Percentiles rank a stretch among this genome's conserved stretches.
phyloP scores from a whole-genome alignment of 352 stramenopile genomes.

The Phytopythium montanum region DNA sequence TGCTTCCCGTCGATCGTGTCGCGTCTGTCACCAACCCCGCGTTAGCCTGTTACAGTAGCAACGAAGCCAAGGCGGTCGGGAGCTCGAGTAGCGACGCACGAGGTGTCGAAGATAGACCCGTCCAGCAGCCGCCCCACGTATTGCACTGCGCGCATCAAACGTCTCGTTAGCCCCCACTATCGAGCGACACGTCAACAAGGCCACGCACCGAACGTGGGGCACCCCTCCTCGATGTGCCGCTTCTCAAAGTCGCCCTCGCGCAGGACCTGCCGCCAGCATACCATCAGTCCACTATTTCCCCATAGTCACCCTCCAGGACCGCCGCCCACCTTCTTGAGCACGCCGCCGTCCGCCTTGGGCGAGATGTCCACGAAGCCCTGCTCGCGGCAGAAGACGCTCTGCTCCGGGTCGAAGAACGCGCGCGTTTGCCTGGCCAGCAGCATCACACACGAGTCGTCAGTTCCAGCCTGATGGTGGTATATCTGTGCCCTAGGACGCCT shows the following conservation, averaged over 20 bases:
- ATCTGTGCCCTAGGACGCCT: neutral
- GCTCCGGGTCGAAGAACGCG: constrained; percentile 78
- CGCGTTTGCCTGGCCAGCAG: constrained; percentile 36
- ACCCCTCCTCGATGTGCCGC: constrained; percentile 71
- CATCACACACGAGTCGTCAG: no score
- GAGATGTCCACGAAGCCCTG: constrained; percentile 85
- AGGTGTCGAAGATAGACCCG: constrained; percentile 87
- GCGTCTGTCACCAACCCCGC: constrained; percentile 26
- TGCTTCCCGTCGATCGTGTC: constrained; percentile 78
- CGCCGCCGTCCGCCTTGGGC: constrained; percentile 57
- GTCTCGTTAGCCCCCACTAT: neutral
- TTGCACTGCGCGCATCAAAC: constrained; percentile 40
- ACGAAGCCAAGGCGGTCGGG: neutral
- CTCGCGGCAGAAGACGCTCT: constrained; percentile 54
- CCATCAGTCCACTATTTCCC: neutral
- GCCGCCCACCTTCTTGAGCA: constrained; percentile 70
- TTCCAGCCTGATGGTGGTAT: neutral
- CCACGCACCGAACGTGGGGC: constrained; percentile 62
- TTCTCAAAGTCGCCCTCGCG: constrained; percentile 45
- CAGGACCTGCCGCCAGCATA: constrained; percentile 30
- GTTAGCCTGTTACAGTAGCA: neutral
- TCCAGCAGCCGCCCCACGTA: constrained; percentile 81
- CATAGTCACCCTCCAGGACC: neutral
- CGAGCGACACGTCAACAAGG: neutral
- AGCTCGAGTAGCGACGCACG: constrained; percentile 25